Evolutionary conservation across 495 filamentous ascomycete species (phyloP), one percentile per base, ranked within the genome.

Genomic region (Rostrohypoxylon terebratum): DNA sequence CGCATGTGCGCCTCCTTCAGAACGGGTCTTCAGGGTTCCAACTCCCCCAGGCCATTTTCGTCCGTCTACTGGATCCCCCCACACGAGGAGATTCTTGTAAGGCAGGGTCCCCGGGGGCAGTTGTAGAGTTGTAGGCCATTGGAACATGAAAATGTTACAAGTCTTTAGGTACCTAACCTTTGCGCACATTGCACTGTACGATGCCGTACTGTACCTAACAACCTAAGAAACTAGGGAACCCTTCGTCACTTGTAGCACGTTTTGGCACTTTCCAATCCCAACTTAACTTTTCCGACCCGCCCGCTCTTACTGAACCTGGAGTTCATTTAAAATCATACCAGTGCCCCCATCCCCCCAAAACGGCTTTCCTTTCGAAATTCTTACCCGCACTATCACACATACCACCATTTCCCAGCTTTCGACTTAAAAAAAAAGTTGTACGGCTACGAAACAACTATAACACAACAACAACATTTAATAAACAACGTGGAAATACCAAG

Each of bases 261-360:
- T 74, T 74, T 74, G 66, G 66, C 63, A 70, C 66, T 59, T 66
- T 33, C 58, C 62, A 63, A 16, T 23, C 31, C 28, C n/a, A 16
- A n/a, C 48, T 53, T 31, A 59, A 65, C 48, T 72, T 75, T 75
- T 74, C 75, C 73, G 75, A 76, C 75, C 75, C 71, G 67, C 71
- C 71, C 67, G 71, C 66, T 50, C 66, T 69, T 72, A 36, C 71
- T 50, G 42, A 45, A 45, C 42, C 42, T 45, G 31, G 25, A 73
- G 71, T 74, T 78, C 74, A 75, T 78, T 78, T 78, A 78, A 78
- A 76, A 75, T 72, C 73, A 62, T 68, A 72, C 68, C 72, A 67
- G 72, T 72, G 75, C 76, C 76, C 76, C 76, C 72, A 73, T 73
- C 45, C 55, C 66, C 70, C 75, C 73, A 66, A 72, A 74, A 53